phyloP scores from a whole-genome alignment of 225 moss, liverwort and hornwort genomes.

The Ulota crispa region DNA sequence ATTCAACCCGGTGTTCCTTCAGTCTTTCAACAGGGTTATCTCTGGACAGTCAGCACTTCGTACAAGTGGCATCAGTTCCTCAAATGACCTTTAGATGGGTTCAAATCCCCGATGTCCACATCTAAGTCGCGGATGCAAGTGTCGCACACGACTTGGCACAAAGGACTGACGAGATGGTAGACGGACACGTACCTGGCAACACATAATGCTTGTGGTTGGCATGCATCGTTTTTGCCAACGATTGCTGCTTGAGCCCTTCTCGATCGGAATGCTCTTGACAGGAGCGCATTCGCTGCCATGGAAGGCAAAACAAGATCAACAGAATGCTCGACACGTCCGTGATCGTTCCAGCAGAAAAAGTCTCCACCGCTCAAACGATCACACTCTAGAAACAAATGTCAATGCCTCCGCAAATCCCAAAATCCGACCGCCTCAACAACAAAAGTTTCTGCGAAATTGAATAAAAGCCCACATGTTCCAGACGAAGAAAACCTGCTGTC shows the following conservation, averaged over 20 bases:
- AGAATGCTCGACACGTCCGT: neutral
- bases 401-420: neutral
- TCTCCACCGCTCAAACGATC: neutral
- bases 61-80: neutral
- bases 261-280: constrained; percentile 99
- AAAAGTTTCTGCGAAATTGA: neutral
- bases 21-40: neutral
- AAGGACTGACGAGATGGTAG: constrained; percentile 3
- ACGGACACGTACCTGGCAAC: constrained; percentile 61
- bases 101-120: neutral
- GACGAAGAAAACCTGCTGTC: neutral
- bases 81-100: neutral
- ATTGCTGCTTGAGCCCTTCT: constrained; percentile 98
- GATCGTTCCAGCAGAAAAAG: neutral
- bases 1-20: neutral
- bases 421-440: neutral
- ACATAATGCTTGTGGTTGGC: constrained; percentile 96
- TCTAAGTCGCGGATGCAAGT: neutral
- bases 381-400: neutral
- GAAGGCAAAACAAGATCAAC: constrained; percentile 19
- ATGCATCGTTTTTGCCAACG: constrained; percentile 94
- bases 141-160: constrained; percentile 3
- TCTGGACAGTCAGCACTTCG: neutral
- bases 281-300: constrained; percentile 85
- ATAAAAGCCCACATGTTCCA: neutral